phyloP scores from a whole-genome alignment of 1,284 basidiomycete genomes.

The Naganishia sp. region DNA sequence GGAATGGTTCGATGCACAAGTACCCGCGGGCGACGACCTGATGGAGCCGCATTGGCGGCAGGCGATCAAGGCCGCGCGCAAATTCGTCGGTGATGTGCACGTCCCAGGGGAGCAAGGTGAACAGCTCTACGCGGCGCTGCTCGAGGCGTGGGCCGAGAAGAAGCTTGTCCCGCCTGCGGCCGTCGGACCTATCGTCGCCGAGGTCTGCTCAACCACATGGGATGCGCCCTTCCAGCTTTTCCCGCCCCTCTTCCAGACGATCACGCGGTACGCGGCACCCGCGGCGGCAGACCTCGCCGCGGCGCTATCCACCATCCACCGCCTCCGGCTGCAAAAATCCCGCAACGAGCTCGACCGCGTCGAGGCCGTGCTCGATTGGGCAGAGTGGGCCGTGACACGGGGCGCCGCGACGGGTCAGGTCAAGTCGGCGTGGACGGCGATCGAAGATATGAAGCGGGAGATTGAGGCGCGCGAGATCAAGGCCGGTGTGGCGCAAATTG shows the following conservation, averaged over 20 bases:
- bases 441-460: conserved; percentile 41
- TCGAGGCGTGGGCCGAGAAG: conserved; percentile 23
- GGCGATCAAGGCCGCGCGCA: conserved; percentile 26
- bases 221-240: conserved; percentile 14
- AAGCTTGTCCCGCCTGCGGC: neutral
- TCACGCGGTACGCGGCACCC: neutral
- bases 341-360: conserved; percentile 35
- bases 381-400: conserved; percentile 37
- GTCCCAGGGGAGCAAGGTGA: conserved; percentile 13
- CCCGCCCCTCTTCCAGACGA: conserved; percentile 17
- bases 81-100: conserved; percentile 14
- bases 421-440: conserved; percentile 37
- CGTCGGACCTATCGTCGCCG: conserved; percentile 5
- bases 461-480: conserved; percentile 33
- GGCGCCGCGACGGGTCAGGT: conserved; percentile 32
- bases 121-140: conserved; percentile 33
- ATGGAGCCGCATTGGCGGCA: conserved; percentile 28
- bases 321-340: conserved; percentile 38
- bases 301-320: conserved; percentile 35
- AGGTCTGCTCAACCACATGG: conserved; percentile 4
- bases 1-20: conserved; percentile 28
- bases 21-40: neutral
- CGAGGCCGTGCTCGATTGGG: conserved; percentile 38
- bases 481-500: conserved; percentile 21
- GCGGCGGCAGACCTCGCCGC: conserved; percentile 16